Conservation (phyloP, 2,329 filamentous ascomycete species). For the Epichloe hybrida region DNA sequence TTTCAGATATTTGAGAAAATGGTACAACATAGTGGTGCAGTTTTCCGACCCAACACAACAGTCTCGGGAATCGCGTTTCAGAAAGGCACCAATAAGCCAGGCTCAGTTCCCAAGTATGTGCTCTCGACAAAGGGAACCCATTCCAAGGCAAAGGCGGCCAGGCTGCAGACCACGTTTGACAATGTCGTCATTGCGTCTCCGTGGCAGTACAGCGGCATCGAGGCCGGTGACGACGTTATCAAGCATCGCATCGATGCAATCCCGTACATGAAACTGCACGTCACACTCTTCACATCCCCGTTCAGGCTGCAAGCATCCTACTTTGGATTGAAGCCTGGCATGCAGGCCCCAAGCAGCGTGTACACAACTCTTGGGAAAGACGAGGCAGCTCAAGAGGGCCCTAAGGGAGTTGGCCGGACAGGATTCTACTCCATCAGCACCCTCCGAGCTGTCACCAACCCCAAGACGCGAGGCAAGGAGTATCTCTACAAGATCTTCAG, state of each 20-base stretch:
- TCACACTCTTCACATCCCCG: slow-evolving; percentile 76
- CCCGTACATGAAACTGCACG: slow-evolving; percentile 77
- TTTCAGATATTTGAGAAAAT: slow-evolving; percentile 89
- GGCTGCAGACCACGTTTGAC: slow-evolving; percentile 50
- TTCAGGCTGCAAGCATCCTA: slow-evolving; percentile 55
- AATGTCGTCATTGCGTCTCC: slow-evolving; percentile 73
- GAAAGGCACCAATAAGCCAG: slow-evolving; percentile 25
- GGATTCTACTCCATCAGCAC: slow-evolving; percentile 81
- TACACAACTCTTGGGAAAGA: slow-evolving; percentile 65
- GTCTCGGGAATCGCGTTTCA: slow-evolving; percentile 47
- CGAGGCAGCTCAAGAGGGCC: slow-evolving; percentile 36
- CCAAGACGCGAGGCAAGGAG: slow-evolving; percentile 37
- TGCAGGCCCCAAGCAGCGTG: slow-evolving; percentile 55
- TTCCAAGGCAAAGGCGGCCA: slow-evolving; percentile 15
- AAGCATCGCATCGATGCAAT: slow-evolving; percentile 59
- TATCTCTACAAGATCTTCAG: slow-evolving; percentile 55
- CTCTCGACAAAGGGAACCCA: slow-evolving; percentile 24
- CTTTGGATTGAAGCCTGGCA: slow-evolving; percentile 52
- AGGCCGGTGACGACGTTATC: slow-evolving; percentile 49
- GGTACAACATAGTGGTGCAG: slow-evolving; percentile 50
- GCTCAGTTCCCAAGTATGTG: slow-evolving; percentile 31
- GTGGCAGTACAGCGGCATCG: slow-evolving; percentile 65
- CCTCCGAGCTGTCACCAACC: slow-evolving; percentile 50
- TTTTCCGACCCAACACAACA: slow-evolving; percentile 50
- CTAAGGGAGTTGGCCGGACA: slow-evolving; percentile 52